A percentile compares a stretch with the other conserved stretches of the same genome.
phyloP scores from a whole-genome alignment of 1,284 basidiomycete genomes.

The Cutaneotrichosporon cutaneum region DNA sequence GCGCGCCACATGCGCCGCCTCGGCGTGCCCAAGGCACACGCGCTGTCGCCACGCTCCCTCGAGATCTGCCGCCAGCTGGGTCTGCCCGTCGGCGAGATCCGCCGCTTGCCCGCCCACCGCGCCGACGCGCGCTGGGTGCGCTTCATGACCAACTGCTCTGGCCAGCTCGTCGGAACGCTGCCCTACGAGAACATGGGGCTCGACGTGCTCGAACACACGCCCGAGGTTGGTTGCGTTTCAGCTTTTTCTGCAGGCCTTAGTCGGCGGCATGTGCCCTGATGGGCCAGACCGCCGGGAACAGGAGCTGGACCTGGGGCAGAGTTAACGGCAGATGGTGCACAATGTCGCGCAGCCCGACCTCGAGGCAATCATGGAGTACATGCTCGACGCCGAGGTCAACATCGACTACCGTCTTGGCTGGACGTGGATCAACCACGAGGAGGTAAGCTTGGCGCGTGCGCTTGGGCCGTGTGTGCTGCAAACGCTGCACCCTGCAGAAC shows the following conservation, averaged over 20 bases:
- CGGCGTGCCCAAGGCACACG: constrained; percentile 33
- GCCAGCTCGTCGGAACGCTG: constrained; percentile 27
- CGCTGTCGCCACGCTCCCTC: constrained; percentile 28
- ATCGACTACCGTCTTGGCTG: constrained; percentile 30
- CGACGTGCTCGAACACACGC: constrained; percentile 26
- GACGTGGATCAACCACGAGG: constrained; percentile 29
- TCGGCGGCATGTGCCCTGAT: not conserved
- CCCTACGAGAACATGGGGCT: constrained; percentile 29
- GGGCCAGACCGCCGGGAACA: not conserved
- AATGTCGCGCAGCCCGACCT: constrained; percentile 36
- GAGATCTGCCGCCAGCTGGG: constrained; percentile 32
- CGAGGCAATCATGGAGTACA: constrained; percentile 22
- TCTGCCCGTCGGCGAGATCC: constrained; percentile 22
- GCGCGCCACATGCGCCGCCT: constrained; percentile 29
- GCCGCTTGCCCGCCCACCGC: constrained; percentile 25
- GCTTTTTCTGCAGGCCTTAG: not conserved
- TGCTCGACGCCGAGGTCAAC: constrained; percentile 21
- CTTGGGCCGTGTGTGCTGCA: too few relatives aligned
- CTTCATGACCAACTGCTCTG: constrained; percentile 29
- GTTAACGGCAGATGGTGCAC: constrained; percentile 29
- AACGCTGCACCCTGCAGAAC: too few relatives aligned
- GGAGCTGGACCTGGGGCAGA: too few relatives aligned
- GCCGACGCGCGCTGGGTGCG: constrained; percentile 28
- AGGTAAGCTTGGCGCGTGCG: constrained; percentile 18
- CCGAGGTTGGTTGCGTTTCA: constrained; percentile 23